Evolutionary conservation across 352 stramenopile genomes (phyloP), one percentile per base, ranked within the genome.

Genomic region (Globisporangium recalcitrans): DNA sequence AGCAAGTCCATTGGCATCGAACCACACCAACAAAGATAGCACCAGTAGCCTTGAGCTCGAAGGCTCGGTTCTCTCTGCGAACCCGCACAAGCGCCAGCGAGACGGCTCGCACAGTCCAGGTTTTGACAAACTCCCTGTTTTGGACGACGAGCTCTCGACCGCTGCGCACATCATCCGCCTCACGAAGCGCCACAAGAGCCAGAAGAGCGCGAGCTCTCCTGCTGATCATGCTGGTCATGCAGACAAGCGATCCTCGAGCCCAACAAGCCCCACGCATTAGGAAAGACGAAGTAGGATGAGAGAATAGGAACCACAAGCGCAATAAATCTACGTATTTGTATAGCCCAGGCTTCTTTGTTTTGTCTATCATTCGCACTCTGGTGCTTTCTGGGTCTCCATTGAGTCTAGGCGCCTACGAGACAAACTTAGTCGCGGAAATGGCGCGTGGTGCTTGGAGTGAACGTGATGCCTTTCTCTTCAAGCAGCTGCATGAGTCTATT

Each of bases 391-490:
- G n/a, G n/a, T n/a, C n/a, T n/a, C n/a, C n/a, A n/a, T n/a, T n/a
- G n/a, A n/a, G n/a, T n/a, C n/a, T n/a, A n/a, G n/a, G n/a, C n/a
- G n/a, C n/a, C n/a, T n/a, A n/a, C n/a, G n/a, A n/a, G n/a, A n/a
- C n/a, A n/a, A n/a, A n/a, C n/a, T n/a, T 69, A 91, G 32, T 83
- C 75, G 1, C 63, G 67, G 56, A 91, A 91, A 60, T 91, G 82
- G 21, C 82, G 79, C n/a, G 82, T 91, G 16, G 65, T 69, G 38
- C 78, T 93, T 8, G 78, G 77, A 7, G 65, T 64, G 24, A 93
- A 72, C 10, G 72, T 58, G 42, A 93, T 74, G 10, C 71, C 84
- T 11, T 67, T 71, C 9, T 63, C 42, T 9, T 71, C 60, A 1
- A 93, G 66, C 29, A 70, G 68, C 21, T 85, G 69, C 70, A 90